phyloP scores from a whole-genome alignment of 2,329 filamentous ascomycete genomes.

The Epicoccum nigrum region DNA sequence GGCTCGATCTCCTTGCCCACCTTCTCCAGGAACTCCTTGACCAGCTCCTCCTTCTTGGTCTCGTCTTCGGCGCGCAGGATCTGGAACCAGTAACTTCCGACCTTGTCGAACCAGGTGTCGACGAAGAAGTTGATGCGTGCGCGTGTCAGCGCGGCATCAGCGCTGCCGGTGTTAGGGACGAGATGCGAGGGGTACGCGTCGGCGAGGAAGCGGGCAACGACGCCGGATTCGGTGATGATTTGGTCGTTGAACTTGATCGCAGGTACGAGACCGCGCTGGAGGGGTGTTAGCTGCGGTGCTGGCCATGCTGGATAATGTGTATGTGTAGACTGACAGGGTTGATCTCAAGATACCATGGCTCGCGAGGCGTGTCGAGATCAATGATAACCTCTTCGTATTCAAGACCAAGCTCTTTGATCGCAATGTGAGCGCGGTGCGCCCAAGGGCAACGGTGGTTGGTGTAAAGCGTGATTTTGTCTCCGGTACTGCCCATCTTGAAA shows the following conservation, averaged over 20 bases:
- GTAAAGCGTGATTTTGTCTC: conserved; percentile 67
- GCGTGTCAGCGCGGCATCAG: conserved; percentile 64
- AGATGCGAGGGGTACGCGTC: conserved; percentile 74
- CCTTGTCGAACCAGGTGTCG: conserved; percentile 71
- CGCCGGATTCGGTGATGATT: conserved; percentile 74
- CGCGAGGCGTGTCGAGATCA: conserved; percentile 71
- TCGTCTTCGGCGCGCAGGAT: conserved; percentile 54
- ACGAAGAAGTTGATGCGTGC: conserved; percentile 75
- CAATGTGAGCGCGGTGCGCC: conserved; percentile 78
- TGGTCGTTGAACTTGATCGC: conserved; percentile 66
- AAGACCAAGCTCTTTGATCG: conserved; percentile 68
- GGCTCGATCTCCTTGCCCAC: conserved; percentile 77
- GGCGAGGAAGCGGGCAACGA: conserved; percentile 74
- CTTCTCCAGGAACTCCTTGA: conserved; percentile 59
- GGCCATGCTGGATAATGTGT: not conserved
- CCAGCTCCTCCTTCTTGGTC: conserved; percentile 56
- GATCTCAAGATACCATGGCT: conserved; percentile 74
- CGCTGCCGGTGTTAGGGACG: conserved; percentile 61
- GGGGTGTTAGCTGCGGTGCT: not conserved
- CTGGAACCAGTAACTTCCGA: conserved; percentile 57
- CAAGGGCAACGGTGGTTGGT: conserved; percentile 74
- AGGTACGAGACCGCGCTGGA: conserved; percentile 73
- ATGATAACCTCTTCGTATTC: conserved; percentile 75
- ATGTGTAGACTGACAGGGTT: conserved; percentile 63
- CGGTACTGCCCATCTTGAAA: conserved; percentile 17